Conservation (phyloP, 2,329 filamentous ascomycete species). For the Aspergillus aculeatinus region DNA sequence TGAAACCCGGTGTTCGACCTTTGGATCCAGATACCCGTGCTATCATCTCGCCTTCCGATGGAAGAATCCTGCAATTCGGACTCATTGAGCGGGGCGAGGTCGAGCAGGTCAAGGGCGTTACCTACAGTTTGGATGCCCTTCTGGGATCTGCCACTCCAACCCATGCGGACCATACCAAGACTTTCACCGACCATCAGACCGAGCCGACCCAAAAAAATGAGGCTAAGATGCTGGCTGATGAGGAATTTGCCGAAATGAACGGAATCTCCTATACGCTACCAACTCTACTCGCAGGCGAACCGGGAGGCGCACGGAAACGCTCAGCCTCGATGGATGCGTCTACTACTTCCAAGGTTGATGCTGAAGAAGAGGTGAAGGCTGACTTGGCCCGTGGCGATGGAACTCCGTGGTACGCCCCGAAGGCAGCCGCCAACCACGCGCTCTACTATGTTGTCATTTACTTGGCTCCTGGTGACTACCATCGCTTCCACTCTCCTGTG, state of each 20-base stretch:
- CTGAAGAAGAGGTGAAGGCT: conserved; percentile 78
- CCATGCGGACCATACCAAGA: conserved; percentile 40
- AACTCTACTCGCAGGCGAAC: conserved; percentile 73
- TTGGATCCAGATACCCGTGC: conserved; percentile 78
- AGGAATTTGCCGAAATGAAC: conserved; percentile 92
- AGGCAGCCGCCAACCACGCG: conserved; percentile 61
- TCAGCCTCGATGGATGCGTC: conserved; percentile 71
- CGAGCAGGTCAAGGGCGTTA: conserved; percentile 98
- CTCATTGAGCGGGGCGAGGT: conserved; percentile 91
- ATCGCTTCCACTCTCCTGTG: conserved; percentile 93
- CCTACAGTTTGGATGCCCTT: conserved; percentile 90
- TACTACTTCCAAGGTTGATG: conserved; percentile 63
- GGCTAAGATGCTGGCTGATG: conserved; percentile 72
- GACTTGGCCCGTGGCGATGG: conserved; percentile 71
- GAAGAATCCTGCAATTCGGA: conserved; percentile 86
- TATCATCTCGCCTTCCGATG: conserved; percentile 84
- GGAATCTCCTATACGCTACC: conserved; percentile 94
- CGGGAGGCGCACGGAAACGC: conserved; percentile 45
- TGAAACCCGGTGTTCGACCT: conserved; percentile 85
- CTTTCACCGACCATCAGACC: conserved; percentile 32
- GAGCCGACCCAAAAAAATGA: conserved; percentile 45
- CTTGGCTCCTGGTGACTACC: conserved; percentile 94
- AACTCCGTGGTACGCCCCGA: conserved; percentile 67
- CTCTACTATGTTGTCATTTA: conserved; percentile 96
- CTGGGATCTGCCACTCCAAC: conserved; percentile 63